Evolutionary conservation across 148 eudicot genomes (phyloP).

Genomic region (Chenopodium formosanum): DNA sequence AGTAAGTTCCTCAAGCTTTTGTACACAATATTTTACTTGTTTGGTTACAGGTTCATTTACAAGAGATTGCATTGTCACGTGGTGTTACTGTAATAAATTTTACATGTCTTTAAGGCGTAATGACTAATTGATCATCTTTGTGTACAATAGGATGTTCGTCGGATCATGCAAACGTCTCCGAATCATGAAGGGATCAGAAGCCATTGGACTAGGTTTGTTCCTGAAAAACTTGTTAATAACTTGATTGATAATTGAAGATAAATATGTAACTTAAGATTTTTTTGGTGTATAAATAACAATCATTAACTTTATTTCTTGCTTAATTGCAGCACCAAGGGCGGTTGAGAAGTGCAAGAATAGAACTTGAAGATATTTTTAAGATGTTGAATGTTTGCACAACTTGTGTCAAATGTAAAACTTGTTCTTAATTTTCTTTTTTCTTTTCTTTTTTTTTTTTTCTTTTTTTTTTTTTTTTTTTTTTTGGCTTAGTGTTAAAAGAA

Average conservation of each 20-base stretch:
- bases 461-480: not conserved
- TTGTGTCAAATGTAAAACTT: constrained; percentile 31
- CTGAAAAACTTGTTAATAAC: not conserved
- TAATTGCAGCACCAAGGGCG: constrained; percentile 59
- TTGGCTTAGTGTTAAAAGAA: constrained; percentile 27
- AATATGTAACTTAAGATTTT: not conserved
- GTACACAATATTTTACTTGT: not conserved
- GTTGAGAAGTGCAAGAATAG: constrained; percentile 65
- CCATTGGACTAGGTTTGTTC: constrained; percentile 55
- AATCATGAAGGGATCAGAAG: constrained; percentile 66
- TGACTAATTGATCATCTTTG: not conserved
- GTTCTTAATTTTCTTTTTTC: not conserved
- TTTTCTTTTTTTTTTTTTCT: not conserved
- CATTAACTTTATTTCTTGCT: not conserved
- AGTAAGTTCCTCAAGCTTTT: constrained; percentile 33
- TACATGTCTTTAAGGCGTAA: not conserved
- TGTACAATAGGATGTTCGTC: constrained; percentile 48
- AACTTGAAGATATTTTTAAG: constrained; percentile 33
- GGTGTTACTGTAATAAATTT: not conserved
- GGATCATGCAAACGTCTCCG: constrained; percentile 62
- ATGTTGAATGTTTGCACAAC: constrained; percentile 1
- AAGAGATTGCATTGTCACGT: not conserved
- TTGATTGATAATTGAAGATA: too few species aligned
- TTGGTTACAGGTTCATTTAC: not conserved
- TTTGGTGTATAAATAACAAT: not conserved